Evolutionary conservation across 768 basidiomycete genomes (phyloP).

Genomic region (Boletus fagicola): DNA sequence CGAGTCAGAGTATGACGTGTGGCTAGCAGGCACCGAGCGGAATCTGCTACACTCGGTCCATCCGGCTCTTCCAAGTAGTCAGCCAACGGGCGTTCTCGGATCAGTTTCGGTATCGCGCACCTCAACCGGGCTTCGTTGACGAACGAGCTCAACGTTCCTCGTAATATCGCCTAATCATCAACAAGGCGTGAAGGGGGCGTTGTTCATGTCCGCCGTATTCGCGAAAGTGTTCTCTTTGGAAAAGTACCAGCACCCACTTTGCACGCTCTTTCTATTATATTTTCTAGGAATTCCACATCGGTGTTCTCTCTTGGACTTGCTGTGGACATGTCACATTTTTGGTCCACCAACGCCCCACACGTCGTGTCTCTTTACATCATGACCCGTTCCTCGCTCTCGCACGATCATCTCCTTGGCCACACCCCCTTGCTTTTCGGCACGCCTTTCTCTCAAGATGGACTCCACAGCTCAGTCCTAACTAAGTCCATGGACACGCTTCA

Average conservation of each 20-base stretch:
- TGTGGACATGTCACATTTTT: constrained; percentile 16
- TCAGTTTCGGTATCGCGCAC: constrained; percentile 4
- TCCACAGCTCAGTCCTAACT: constrained; percentile 17
- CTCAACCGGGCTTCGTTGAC: constrained; percentile 7
- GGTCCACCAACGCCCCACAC: constrained; percentile 11
- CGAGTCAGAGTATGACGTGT: constrained; percentile 7
- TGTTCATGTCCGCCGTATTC: constrained; percentile 31
- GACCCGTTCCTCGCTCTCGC: constrained; percentile 9
- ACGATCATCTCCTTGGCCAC: constrained; percentile 15
- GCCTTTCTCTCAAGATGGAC: constrained; percentile 10
- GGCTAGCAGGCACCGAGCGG: constrained; percentile 4
- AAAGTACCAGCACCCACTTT: constrained; percentile 13
- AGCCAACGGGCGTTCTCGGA: constrained; percentile 18
- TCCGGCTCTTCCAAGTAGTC: not conserved
- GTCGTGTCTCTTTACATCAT: constrained; percentile 32
- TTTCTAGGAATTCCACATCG: constrained; percentile 15
- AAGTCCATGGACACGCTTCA: constrained; percentile 21
- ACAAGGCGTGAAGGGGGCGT: constrained; percentile 19
- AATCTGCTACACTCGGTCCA: not conserved
- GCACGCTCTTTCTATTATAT: constrained; percentile 23
- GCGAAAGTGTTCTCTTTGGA: constrained; percentile 23
- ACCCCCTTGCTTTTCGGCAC: constrained; percentile 7
- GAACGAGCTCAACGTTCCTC: constrained; percentile 12
- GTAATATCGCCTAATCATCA: constrained; percentile 28
- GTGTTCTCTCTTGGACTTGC: constrained; percentile 14